phyloP scores from a whole-genome alignment of 139 green algal species.

The Chlorella sp. region DNA sequence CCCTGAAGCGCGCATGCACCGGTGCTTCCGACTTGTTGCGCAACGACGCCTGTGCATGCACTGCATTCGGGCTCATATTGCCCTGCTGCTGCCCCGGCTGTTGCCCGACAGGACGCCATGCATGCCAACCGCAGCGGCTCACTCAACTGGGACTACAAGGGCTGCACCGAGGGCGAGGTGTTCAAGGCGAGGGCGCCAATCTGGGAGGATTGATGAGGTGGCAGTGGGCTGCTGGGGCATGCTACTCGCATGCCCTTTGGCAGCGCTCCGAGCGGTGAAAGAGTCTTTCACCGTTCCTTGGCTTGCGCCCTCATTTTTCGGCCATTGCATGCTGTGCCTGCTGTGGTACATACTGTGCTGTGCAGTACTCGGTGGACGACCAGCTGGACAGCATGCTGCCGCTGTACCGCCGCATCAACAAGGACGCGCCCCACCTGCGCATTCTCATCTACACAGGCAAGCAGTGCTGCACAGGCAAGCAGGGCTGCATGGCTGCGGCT shows the following conservation, averaged over 20 bases:
- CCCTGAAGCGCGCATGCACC: too few species aligned
- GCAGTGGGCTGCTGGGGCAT: not conserved
- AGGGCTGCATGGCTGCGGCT: not conserved
- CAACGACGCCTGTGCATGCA: not conserved
- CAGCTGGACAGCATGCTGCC: slow-evolving; percentile 16
- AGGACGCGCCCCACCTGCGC: slow-evolving; percentile 5
- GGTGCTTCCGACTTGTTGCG: too few species aligned
- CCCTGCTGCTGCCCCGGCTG: too few species aligned
- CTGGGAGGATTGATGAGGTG: too few species aligned
- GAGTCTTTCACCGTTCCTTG: too few species aligned
- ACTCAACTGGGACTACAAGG: not conserved
- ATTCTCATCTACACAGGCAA: slow-evolving; percentile 26
- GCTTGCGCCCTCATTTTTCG: too few species aligned
- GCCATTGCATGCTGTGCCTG: not conserved
- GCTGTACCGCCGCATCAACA: slow-evolving; percentile 7
- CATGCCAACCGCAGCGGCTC: not conserved
- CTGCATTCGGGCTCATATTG: too few species aligned
- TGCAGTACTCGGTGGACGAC: slow-evolving; percentile 2
- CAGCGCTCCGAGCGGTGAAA: too few species aligned
- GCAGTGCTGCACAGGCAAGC: not conserved
- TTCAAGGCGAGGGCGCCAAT: too few species aligned
- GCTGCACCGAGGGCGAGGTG: not conserved
- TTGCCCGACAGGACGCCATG: not conserved
- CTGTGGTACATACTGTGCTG: not conserved
- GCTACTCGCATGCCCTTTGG: not conserved